Conservation (phyloP, 495 filamentous ascomycete genomes). For the Tetracladium marchalianum region DNA sequence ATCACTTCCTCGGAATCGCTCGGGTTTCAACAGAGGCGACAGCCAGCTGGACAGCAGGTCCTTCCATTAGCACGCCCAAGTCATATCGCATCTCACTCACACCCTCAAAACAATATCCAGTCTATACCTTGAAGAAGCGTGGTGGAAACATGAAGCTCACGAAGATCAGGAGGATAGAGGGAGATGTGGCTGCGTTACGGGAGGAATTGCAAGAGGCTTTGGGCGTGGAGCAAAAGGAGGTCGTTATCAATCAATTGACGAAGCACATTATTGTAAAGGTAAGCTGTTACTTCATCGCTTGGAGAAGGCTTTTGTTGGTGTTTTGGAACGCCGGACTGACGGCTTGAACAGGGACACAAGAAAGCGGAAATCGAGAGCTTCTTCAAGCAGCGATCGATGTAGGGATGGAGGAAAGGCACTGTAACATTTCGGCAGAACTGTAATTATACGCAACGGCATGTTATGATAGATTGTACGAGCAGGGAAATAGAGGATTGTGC, state of each 20-base stretch:
- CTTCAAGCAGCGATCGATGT: slow-evolving; percentile 20
- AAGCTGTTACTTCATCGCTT: slow-evolving; percentile 13
- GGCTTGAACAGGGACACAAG: slow-evolving; percentile 17
- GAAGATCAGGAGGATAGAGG: slow-evolving; percentile 66
- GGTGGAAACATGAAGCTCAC: slow-evolving; percentile 74
- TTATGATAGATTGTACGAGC: slow-evolving; percentile 2
- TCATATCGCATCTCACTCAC: slow-evolving; percentile 72
- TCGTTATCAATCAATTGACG: slow-evolving; percentile 48
- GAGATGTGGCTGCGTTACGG: slow-evolving; percentile 48
- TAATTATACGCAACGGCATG: too few species aligned
- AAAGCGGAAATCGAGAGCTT: slow-evolving; percentile 25
- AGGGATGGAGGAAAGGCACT: not conserved
- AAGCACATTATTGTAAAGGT: slow-evolving; percentile 59
- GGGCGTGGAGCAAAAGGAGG: slow-evolving; percentile 32
- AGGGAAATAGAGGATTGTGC: not conserved
- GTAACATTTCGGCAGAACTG: not conserved
- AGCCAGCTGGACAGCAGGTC: slow-evolving; percentile 15
- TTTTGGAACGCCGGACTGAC: not conserved
- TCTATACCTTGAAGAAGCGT: slow-evolving; percentile 68
- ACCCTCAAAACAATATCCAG: slow-evolving; percentile 55
- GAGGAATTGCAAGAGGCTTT: slow-evolving; percentile 33
- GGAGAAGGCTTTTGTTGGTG: not conserved
- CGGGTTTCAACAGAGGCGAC: slow-evolving; percentile 9
- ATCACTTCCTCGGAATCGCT: slow-evolving; percentile 26
- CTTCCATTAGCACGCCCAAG: slow-evolving; percentile 22